Conservation (phyloP, 2,329 filamentous ascomycete species). For the Fusarium denticulatum region DNA sequence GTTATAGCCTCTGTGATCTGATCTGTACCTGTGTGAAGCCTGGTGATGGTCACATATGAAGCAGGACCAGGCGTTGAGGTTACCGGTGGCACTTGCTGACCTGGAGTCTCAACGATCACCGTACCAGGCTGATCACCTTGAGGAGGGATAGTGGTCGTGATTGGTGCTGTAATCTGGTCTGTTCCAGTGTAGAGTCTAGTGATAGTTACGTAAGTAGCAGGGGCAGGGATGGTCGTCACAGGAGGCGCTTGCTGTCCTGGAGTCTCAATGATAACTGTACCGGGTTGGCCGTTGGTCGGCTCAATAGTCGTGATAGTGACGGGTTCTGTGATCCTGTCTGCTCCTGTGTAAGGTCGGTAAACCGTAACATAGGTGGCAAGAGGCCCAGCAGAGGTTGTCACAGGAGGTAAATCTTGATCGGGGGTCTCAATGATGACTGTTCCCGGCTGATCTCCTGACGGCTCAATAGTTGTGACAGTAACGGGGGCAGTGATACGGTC, state of each 20-base stretch:
- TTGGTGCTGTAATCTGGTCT: background rate
- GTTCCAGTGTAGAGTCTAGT: constrained; percentile 10
- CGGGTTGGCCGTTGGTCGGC: constrained; percentile 11
- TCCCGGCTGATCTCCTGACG: constrained; percentile 18
- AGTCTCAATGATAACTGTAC: constrained; percentile 32
- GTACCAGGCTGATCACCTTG: background rate
- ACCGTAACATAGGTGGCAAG: constrained; percentile 22
- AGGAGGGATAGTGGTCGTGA: constrained; percentile 6
- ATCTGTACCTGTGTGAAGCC: constrained; percentile 11
- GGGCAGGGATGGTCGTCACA: constrained; percentile 7
- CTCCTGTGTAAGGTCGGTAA: constrained; percentile 17
- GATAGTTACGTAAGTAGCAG: constrained; percentile 18
- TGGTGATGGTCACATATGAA: constrained; percentile 10
- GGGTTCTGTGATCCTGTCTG: constrained; percentile 11
- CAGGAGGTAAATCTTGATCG: constrained; percentile 9
- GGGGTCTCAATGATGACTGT: constrained; percentile 31
- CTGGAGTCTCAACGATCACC: constrained; percentile 13
- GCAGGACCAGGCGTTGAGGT: background rate
- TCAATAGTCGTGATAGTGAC: constrained; percentile 26
- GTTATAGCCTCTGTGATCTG: constrained; percentile 8
- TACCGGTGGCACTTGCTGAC: background rate
- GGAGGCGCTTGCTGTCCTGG: constrained; percentile 23
- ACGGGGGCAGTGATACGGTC: constrained; percentile 16
- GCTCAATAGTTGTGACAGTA: constrained; percentile 17
- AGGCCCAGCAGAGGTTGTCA: constrained; percentile 16